phyloP scores from a whole-genome alignment of 805 yeast genomes.

The Candida jianshihensis region DNA sequence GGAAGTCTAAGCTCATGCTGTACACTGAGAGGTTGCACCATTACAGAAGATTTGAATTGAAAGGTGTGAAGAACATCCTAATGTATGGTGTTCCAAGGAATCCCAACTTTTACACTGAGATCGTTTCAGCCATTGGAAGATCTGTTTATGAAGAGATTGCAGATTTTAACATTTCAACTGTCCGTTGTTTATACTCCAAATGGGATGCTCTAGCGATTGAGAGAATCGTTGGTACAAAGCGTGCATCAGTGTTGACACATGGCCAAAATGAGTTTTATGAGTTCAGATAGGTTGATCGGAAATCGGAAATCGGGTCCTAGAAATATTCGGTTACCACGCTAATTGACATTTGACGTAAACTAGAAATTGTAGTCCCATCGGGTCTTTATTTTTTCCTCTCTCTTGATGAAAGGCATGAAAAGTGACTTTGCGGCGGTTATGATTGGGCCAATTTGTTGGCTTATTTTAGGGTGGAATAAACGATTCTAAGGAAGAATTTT shows the following conservation, averaged over 20 bases:
- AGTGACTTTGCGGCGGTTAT: neutral
- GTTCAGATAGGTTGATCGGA: constrained; percentile 33
- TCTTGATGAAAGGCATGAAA: no score
- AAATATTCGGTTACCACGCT: neutral
- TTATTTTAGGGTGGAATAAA: no score
- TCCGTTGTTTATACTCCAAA: constrained; percentile 61
- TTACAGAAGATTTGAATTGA: constrained; percentile 76
- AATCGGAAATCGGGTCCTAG: neutral
- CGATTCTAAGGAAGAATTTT: no score
- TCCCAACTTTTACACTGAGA: constrained; percentile 76
- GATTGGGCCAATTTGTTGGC: no score
- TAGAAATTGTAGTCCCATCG: no score
- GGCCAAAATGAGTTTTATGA: constrained; percentile 74
- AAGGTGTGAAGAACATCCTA: constrained; percentile 76
- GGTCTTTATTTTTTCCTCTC: no score
- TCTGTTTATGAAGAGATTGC: constrained; percentile 43
- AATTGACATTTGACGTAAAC: no score
- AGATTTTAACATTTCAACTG: constrained; percentile 49
- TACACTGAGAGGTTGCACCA: constrained; percentile 94
- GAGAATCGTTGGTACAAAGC: constrained; percentile 71
- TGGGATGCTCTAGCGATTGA: constrained; percentile 78
- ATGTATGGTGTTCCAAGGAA: constrained; percentile 83
- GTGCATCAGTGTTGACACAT: constrained; percentile 62
- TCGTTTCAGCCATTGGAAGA: constrained; percentile 60
- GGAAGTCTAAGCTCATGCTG: constrained; percentile 60